These are phyloP conservation scores for Flaveria linearis DNA, from an alignment of 129 eudicot species.

Conservation along the genomic window DNA sequence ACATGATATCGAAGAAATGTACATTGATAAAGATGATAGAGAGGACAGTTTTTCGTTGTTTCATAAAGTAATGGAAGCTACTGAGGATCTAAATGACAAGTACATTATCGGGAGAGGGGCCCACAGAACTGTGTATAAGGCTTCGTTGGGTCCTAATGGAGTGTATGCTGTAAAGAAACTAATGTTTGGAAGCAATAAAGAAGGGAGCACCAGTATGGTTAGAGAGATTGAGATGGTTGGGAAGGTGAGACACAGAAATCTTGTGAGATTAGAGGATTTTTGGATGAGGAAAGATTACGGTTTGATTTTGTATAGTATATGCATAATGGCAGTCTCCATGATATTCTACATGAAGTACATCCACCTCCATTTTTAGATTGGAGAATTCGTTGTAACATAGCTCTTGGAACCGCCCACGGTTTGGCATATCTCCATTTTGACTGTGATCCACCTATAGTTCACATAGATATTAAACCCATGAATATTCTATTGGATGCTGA, in stretches of 20 bases:
- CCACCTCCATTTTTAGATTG: too few species aligned
- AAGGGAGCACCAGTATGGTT: conserved; percentile 64
- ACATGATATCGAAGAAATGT: conserved; percentile 39
- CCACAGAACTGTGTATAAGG: conserved; percentile 87
- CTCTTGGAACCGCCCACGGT: too few species aligned
- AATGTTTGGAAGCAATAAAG: conserved; percentile 47
- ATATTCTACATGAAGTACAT: too few species aligned
- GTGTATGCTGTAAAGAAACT: conserved; percentile 78
- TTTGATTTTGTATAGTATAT: too few species aligned
- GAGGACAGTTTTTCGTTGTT: conserved; percentile 50
- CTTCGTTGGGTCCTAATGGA: conserved; percentile 48
- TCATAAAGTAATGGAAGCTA: conserved; percentile 58
- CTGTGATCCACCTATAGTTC: conserved; percentile 76
- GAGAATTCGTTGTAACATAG: too few species aligned
- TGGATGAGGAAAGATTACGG: conserved; percentile 77
- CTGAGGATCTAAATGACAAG: conserved; percentile 62
- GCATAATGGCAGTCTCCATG: too few species aligned
- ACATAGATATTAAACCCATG: conserved; percentile 81
- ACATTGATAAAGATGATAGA: conserved; percentile 34
- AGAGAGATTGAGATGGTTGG: conserved; percentile 88
- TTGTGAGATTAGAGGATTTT: conserved; percentile 62
- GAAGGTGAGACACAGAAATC: conserved; percentile 78
- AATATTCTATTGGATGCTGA: conserved; percentile 81
- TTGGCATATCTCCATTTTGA: conserved; percentile 85
- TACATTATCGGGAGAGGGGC: conserved; percentile 83